phyloP scores from a whole-genome alignment of 2,329 filamentous ascomycete species.

The Trichophyton rubrum region DNA sequence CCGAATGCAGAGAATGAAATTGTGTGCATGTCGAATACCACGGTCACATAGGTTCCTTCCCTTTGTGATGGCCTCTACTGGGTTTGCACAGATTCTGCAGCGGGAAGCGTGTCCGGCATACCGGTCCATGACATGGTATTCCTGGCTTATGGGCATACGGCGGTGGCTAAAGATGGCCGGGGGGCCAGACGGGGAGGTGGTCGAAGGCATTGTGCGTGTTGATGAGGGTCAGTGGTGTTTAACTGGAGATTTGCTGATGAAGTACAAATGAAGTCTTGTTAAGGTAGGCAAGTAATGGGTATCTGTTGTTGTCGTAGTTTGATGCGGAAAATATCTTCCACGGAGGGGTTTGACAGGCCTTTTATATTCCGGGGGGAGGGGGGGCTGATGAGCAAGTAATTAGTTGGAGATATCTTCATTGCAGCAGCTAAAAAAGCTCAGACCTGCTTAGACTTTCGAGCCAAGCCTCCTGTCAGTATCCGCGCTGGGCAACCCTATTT shows the following conservation, averaged over 20 bases:
- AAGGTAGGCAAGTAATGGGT: neutral
- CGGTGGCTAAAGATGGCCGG: neutral
- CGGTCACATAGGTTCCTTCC: slow-evolving; percentile 23
- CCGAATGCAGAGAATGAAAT: slow-evolving; percentile 27
- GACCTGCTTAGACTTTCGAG: neutral
- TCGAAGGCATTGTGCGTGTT: slow-evolving; percentile 35
- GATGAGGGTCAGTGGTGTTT: neutral
- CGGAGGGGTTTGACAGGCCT: neutral
- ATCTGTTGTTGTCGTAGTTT: neutral
- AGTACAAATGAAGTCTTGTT: neutral
- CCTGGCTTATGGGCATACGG: slow-evolving; percentile 19
- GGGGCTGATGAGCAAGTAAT: neutral
- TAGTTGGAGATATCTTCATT: neutral
- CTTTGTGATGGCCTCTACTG: slow-evolving; percentile 19
- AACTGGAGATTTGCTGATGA: neutral
- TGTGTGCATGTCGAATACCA: slow-evolving; percentile 22
- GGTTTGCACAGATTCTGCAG: slow-evolving; percentile 23
- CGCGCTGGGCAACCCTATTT: slow-evolving; percentile 4
- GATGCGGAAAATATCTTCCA: neutral
- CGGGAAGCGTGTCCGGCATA: slow-evolving; percentile 25
- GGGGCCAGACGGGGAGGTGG: slow-evolving; percentile 10
- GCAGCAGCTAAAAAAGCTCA: neutral
- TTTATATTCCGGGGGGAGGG: neutral
- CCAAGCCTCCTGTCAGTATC: slow-evolving; percentile 1
- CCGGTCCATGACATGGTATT: slow-evolving; percentile 24